Conservation (phyloP, 2,329 filamentous ascomycete genomes). For the Sarocladium oryzae region DNA sequence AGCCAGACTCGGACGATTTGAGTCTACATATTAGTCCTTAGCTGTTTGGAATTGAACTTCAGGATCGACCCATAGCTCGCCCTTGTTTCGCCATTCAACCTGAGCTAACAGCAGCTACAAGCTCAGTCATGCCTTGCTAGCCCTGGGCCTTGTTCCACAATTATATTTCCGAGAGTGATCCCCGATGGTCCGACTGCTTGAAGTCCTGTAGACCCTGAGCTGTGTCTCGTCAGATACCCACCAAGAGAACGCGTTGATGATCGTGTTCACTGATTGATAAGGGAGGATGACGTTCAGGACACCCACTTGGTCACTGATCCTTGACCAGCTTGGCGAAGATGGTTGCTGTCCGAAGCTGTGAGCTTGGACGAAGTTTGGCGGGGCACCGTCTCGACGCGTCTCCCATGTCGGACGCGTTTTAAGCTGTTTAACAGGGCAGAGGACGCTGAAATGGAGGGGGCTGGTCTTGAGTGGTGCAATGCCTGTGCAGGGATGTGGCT, state of each 20-base stretch:
- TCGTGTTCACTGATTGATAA: constrained; percentile 13
- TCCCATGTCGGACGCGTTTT: constrained; percentile 6
- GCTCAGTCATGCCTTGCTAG: neutral
- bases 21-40: neutral
- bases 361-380: neutral
- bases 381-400: constrained; percentile 4
- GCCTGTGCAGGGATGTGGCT: neutral
- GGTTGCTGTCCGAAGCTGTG: neutral
- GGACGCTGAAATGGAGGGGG: neutral
- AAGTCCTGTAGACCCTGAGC: constrained; percentile 16
- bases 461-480: constrained; percentile 5
- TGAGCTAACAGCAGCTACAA: neutral
- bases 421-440: constrained; percentile 1
- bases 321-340: neutral
- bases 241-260: constrained; percentile 8
- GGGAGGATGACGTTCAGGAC: constrained; percentile 4
- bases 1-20: neutral
- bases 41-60: constrained; percentile 1
- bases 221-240: constrained; percentile 12
- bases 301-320: neutral
- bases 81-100: constrained; percentile 3
- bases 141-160: neutral
- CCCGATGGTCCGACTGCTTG: constrained; percentile 7
- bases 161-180: neutral
- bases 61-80: neutral